Percentiles rank a stretch among this genome's conserved stretches.
phyloP scores from a whole-genome alignment of 2,329 filamentous ascomycete species.

The Claviceps citrina region DNA sequence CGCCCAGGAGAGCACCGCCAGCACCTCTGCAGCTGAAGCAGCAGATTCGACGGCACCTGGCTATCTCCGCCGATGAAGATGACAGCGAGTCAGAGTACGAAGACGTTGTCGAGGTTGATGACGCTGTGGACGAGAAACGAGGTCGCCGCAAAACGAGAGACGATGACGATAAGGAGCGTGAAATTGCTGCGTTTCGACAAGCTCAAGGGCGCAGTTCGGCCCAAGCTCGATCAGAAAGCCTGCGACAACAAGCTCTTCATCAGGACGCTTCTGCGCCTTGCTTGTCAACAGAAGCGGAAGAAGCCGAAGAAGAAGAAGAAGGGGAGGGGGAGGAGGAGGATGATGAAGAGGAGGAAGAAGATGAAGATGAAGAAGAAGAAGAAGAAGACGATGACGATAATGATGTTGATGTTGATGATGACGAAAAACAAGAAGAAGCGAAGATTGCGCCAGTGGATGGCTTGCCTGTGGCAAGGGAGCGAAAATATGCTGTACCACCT shows the following conservation, averaged over 20 bases:
- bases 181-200: slow-evolving; percentile 50
- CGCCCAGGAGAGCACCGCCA: slow-evolving; percentile 67
- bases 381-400: too few relatives aligned
- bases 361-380: too few relatives aligned
- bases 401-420: too few relatives aligned
- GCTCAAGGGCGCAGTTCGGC: slow-evolving; percentile 57
- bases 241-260: neutral
- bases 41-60: slow-evolving; percentile 11
- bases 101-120: slow-evolving; percentile 55
- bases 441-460: slow-evolving; percentile 32
- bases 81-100: slow-evolving; percentile 73
- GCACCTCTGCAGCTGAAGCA: slow-evolving; percentile 58
- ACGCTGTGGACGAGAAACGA: slow-evolving; percentile 44
- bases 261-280: neutral
- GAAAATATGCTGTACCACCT: slow-evolving; percentile 22
- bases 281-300: neutral
- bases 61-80: slow-evolving; percentile 33
- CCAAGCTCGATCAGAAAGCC: slow-evolving; percentile 29
- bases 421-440: too few relatives aligned
- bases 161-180: slow-evolving; percentile 69
- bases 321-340: too few relatives aligned
- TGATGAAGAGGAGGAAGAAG: too few relatives aligned
- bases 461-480: slow-evolving; percentile 27
- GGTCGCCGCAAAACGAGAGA: slow-evolving; percentile 73
- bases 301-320: neutral